Evolutionary conservation across 75 land plant genomes (phyloP).

Genomic region (Cupressus sempervirens): DNA sequence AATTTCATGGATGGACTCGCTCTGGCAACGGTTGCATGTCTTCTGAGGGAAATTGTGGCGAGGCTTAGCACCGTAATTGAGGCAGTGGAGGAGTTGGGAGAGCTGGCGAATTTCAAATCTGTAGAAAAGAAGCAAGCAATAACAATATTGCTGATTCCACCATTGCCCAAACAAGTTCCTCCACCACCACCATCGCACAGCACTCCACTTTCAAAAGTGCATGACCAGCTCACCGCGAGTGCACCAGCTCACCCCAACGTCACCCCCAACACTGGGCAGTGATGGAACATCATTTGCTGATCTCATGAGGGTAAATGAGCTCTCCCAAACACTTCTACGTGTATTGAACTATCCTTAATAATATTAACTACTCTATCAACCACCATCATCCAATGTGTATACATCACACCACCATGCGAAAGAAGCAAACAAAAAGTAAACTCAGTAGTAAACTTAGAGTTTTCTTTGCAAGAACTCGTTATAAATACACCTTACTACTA

Average conservation of each 20-base stretch:
- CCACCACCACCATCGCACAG: not conserved
- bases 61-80: conserved; percentile 34
- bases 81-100: conserved; percentile 31
- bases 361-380: not conserved
- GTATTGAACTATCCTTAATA: not conserved
- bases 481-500: not conserved
- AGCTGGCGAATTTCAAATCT: conserved; percentile 11
- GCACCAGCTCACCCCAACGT: not conserved
- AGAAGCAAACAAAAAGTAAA: not conserved
- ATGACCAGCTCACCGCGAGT: too few species aligned
- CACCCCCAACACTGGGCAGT: not conserved
- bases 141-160: not conserved
- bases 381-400: not conserved
- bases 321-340: conserved; percentile 35
- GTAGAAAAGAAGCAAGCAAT: not conserved
- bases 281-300: not conserved
- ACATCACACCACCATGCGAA: not conserved
- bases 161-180: not conserved
- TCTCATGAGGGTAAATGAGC: not conserved
- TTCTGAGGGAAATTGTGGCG: conserved; percentile 36
- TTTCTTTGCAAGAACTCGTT: not conserved
- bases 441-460: not conserved
- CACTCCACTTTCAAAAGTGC: not conserved
- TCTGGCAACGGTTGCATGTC: conserved; percentile 28
- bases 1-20: conserved; percentile 34